A percentile compares a stretch with the other conserved stretches of the same genome.
Evolutionary conservation across 805 yeast genomes (phyloP).

Genomic region (Candida ponderosae): DNA sequence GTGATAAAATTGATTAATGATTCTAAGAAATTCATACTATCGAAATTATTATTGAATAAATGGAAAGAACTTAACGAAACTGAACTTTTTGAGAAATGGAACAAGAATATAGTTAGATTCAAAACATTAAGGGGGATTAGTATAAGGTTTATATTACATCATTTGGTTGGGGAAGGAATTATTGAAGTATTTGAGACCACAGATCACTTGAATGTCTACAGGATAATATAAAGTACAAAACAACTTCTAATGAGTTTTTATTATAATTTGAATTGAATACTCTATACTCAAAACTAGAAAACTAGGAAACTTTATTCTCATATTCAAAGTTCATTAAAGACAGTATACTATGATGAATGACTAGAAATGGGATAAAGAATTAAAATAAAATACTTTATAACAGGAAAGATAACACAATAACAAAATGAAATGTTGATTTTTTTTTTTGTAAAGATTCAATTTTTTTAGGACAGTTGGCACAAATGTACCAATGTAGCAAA

Average conservation of each 20-base stretch:
- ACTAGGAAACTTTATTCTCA: background rate
- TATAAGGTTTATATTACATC: constrained; percentile 41
- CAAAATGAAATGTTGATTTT: constrained; percentile 12
- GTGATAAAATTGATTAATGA: constrained; percentile 34
- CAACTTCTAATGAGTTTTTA: background rate
- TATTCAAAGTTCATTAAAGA: background rate
- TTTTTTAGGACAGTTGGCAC: background rate
- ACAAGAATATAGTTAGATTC: constrained; percentile 32
- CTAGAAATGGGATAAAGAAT: background rate
- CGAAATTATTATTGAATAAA: constrained; percentile 26
- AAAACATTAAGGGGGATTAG: constrained; percentile 44
- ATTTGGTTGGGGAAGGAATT: constrained; percentile 43
- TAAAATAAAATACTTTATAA: background rate
- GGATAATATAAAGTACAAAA: background rate
- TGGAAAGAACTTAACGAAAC: constrained; percentile 37
- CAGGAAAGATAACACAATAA: background rate
- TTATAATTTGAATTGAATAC: background rate
- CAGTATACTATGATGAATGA: no score
- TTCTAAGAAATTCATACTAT: constrained; percentile 37
- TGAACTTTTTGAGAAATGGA: constrained; percentile 37
- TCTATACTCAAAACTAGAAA: background rate
- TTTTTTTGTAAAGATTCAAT: constrained; percentile 7
- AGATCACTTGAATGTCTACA: constrained; percentile 25
- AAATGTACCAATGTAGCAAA: background rate
- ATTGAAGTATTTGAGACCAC: constrained; percentile 46